Percentiles rank a stretch among this genome's conserved stretches.
Conservation (phyloP, 768 basidiomycete genomes). For the Mycena capillaripes region DNA sequence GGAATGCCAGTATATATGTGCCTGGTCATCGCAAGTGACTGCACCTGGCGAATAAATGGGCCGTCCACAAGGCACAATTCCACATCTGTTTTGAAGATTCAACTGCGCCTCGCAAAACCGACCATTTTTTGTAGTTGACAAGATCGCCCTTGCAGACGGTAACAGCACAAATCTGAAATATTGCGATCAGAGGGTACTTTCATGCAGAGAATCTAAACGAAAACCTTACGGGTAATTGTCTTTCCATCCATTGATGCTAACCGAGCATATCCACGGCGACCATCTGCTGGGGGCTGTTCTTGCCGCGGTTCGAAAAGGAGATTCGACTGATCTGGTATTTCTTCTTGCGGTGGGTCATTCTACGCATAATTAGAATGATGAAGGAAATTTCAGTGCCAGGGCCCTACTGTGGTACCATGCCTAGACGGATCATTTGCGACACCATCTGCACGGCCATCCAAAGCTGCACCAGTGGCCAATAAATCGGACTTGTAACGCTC, state of each 20-base stretch:
- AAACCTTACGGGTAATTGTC: slow-evolving; percentile 1
- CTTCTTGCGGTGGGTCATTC: no score
- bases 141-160: not conserved
- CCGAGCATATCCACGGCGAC: not conserved
- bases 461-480: not conserved
- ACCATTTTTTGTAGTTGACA: slow-evolving; percentile 7
- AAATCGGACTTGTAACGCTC: not conserved
- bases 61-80: slow-evolving; percentile 1
- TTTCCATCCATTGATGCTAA: not conserved
- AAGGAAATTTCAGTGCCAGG: no score
- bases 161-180: not conserved
- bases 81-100: not conserved
- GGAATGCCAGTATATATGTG: not conserved
- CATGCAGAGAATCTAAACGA: no score
- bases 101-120: slow-evolving; percentile 4
- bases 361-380: no score
- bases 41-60: not conserved
- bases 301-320: no score
- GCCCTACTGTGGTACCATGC: no score
- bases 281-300: no score
- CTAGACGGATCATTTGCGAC: no score
- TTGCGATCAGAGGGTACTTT: no score
- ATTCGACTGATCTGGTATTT: no score
- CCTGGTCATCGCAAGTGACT: not conserved
- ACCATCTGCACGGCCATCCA: not conserved